Evolutionary conservation across 2,329 filamentous ascomycete genomes (phyloP), one percentile per base, ranked within the genome.

Genomic region (Penicillium brevicompactum): DNA sequence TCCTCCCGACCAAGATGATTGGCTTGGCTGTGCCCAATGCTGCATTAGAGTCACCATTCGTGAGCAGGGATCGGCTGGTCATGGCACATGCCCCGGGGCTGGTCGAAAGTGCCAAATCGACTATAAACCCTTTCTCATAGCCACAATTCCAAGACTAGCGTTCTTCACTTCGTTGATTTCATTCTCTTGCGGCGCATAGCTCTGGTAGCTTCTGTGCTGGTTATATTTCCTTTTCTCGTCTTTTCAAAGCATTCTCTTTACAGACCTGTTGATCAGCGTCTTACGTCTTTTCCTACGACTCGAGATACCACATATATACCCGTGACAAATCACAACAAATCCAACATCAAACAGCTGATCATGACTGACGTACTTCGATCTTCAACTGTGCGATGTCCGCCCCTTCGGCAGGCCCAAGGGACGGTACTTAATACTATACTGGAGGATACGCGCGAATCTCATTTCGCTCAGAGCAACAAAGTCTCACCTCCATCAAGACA

Each of bases 381-480:
- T 58, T 72, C 77, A 57, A 75, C 75, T 65, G 77, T 75, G 50
- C 85, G 83, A 76, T 76, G 71, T 68, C 77, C 82, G 55, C 78
- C 76, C 46, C 65, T 78, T 75, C 80, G 80, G 82, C 84, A 81
- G 84, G 83, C 71, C 76, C 80, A 79, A 68, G 80, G 78, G 67
- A 77, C 79, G 65, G 72, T 75, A 59, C 82, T 87, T 82, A 86
- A 87, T 82, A 86, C 84, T 59, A 82, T 87, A 79, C 81, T 86
- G 55, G 83, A 87, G 75, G 82, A 86, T 60, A 69, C 60, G 50
- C 71, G 69, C 55, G 74, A 74, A 58, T 58, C 63, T 8, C 62
- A 65, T 14, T 66, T 65, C 46, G 40, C 57, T 16, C 59, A 65
- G 13, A 47, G 55, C 22, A 54, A 51, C 4, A 54, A 43, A 11